Conservation (phyloP, 2,329 filamentous ascomycete species). For the Cryphonectria carpinicola region DNA sequence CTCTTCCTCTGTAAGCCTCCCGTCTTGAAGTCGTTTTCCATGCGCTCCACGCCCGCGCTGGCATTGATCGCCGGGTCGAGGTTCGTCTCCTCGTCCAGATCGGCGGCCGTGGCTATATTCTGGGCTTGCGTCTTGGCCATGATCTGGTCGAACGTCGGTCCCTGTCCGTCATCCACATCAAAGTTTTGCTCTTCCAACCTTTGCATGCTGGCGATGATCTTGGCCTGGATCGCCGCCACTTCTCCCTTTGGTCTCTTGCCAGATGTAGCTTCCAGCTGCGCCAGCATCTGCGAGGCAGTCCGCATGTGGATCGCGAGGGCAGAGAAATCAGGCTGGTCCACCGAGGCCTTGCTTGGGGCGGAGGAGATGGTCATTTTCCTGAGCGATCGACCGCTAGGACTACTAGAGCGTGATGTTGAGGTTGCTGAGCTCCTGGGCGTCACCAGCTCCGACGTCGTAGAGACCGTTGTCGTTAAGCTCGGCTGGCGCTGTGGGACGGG, state of each 20-base stretch:
- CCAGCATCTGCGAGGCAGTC: constrained; percentile 84
- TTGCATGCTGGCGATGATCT: constrained; percentile 91
- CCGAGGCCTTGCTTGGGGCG: constrained; percentile 55
- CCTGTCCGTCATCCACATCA: constrained; percentile 70
- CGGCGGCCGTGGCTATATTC: constrained; percentile 49
- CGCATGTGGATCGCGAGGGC: constrained; percentile 86
- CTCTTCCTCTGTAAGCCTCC: constrained; percentile 80
- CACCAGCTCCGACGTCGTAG: constrained; percentile 60
- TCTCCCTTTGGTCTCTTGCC: constrained; percentile 80
- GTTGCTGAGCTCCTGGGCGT: constrained; percentile 73
- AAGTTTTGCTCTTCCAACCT: constrained; percentile 85
- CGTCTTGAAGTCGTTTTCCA: constrained; percentile 90
- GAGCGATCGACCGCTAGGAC: constrained; percentile 57
- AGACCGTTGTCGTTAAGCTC: constrained; percentile 64
- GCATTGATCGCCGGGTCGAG: constrained; percentile 62
- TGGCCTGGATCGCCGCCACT: constrained; percentile 80
- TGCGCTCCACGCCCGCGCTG: constrained; percentile 76
- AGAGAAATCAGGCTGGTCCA: constrained; percentile 78
- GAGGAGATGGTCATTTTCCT: constrained; percentile 62
- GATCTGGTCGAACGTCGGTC: constrained; percentile 80
- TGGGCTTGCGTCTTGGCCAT: constrained; percentile 71
- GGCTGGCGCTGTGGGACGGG: constrained; percentile 58
- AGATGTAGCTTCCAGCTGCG: constrained; percentile 78
- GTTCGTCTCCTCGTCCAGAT: constrained; percentile 60
- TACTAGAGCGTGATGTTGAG: constrained; percentile 69